Base-by-base conservation (phyloP, 2,329 filamentous ascomycete species). In the Lecanosticta acicola region DNA sequence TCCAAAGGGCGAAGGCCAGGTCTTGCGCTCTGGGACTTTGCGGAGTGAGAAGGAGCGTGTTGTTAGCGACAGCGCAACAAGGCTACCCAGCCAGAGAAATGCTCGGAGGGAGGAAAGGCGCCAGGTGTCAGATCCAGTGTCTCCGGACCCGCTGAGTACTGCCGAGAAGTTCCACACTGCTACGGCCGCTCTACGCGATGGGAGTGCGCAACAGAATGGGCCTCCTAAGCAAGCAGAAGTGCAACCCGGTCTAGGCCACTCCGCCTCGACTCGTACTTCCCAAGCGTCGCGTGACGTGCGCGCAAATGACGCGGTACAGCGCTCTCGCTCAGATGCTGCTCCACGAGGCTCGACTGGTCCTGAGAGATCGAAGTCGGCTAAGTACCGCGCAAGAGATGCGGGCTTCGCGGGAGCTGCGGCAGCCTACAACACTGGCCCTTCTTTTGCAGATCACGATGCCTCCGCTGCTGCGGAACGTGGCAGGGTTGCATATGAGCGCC, bases 351-450 rank as follows among this genome's bases (percentile, higher is more conserved):
- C 52, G 17, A 35, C 32, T 11, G 52, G 50, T 7, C 36, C 56
- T 7, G 49, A 36, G 14, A 50, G 50, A 17, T 43, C 50, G 1
- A 46, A 48, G 26, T 56, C 56, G 37, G 51, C 54, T 32, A 60
- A 58, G 36, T 61, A 63, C 43, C 53, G 57, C 16, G 51, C 55
- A n/a, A 54, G 61, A 26, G 60, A 65, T 46, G 59, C 61, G 18
- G 63, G 61, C 3, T 61, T 59, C 40, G 59, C 54, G 29, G 61
- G 61, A 24, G 62, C 59, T 32, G 61, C 56, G 14, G 59, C 61
- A 3, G 58, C 58, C 8, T 56, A 49, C 2, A 43, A 40, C 11
- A 32, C 47, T 17, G 53, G 43, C 8, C 44, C 48, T 5, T 46
- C 41, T 24, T 50, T 52, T 13, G 32, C 43, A 17, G 33, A 45